Conservation (phyloP, 805 yeast genomes). For the Wickerhamomyces xylosicus region DNA sequence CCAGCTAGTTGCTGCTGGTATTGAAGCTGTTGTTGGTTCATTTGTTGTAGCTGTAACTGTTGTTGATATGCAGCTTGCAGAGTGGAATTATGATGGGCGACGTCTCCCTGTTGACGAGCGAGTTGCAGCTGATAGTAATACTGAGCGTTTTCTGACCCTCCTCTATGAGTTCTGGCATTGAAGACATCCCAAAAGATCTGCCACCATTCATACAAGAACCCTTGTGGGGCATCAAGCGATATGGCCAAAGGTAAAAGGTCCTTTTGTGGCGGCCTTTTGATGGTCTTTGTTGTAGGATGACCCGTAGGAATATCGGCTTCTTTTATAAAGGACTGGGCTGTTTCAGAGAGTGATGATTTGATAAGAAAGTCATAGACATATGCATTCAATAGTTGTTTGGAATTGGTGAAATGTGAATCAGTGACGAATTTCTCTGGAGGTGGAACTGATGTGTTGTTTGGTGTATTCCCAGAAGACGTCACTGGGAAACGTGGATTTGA, state of each 20-base stretch:
- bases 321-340: slow-evolving; percentile 63
- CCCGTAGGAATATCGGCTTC: slow-evolving; percentile 56
- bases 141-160: slow-evolving; percentile 51
- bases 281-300: slow-evolving; percentile 7
- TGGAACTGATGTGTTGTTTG: not conserved
- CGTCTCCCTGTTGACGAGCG: slow-evolving; percentile 50
- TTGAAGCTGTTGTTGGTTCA: slow-evolving; percentile 6
- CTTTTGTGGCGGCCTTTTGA: slow-evolving; percentile 19
- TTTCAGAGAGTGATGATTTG: slow-evolving; percentile 59
- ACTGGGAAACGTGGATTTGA: no score
- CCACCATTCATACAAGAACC: slow-evolving; percentile 93
- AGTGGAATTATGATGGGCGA: slow-evolving; percentile 34
- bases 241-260: slow-evolving; percentile 41
- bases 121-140: slow-evolving; percentile 61
- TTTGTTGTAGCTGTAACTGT: slow-evolving; percentile 4
- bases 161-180: slow-evolving; percentile 66
- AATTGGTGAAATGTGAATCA: slow-evolving; percentile 17
- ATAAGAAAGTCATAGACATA: slow-evolving; percentile 79
- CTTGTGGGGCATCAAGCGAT: slow-evolving; percentile 75
- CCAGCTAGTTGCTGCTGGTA: slow-evolving; percentile 16
- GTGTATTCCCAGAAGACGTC: no score
- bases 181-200: slow-evolving; percentile 90
- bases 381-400: slow-evolving; percentile 58
- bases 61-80: slow-evolving; percentile 33
- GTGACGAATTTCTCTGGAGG: slow-evolving; percentile 11